Conservation (phyloP, 768 basidiomycete species). For the Tricholoma sp. region DNA sequence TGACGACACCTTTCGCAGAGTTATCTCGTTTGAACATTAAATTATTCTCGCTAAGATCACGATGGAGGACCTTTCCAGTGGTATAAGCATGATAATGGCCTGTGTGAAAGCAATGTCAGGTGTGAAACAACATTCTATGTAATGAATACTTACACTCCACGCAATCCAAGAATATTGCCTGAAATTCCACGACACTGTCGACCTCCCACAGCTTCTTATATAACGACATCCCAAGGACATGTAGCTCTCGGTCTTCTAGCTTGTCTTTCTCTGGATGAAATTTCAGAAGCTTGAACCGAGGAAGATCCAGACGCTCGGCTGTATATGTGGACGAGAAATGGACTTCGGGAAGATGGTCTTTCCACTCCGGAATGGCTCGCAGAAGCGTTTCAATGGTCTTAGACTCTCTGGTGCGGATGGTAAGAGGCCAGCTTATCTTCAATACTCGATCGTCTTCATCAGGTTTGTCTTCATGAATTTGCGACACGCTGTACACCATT, state of each 20-base stretch:
- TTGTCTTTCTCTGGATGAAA: not conserved
- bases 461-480: not conserved
- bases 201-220: conserved; percentile 20
- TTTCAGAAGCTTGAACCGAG: conserved; percentile 6
- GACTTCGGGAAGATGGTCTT: conserved; percentile 10
- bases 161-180: conserved; percentile 20
- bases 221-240: conserved; percentile 10
- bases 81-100: conserved; percentile 20
- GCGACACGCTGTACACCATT: conserved; percentile 8
- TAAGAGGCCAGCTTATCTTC: conserved; percentile 14
- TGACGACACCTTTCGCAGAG: conserved; percentile 17
- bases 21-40: conserved; percentile 18
- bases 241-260: conserved; percentile 10
- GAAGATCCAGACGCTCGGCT: conserved; percentile 2
- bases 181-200: conserved; percentile 18
- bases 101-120: not conserved
- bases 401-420: conserved; percentile 6
- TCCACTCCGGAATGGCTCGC: conserved; percentile 5
- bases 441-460: conserved; percentile 1
- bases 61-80: conserved; percentile 21
- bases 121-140: not conserved
- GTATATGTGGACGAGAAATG: not conserved
- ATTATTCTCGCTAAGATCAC: conserved; percentile 26
- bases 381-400: conserved; percentile 4
- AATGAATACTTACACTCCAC: conserved; percentile 22